Evolutionary conservation across 2,329 filamentous ascomycete genomes (phyloP), one percentile per base, ranked within the genome.

Genomic region (Escovopsis weberi): DNA sequence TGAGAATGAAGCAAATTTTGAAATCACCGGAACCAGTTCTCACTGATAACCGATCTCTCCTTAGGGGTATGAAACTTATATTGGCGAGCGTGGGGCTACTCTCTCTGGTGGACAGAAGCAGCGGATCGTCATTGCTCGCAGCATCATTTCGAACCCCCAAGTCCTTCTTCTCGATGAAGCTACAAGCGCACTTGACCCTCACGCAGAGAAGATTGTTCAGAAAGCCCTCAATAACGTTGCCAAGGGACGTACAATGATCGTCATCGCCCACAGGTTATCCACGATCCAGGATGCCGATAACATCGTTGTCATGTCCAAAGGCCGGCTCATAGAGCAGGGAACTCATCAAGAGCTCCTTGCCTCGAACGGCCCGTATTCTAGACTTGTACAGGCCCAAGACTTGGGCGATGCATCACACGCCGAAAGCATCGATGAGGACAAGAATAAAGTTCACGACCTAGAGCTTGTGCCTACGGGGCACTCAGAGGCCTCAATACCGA

Each of bases 151-250:
- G 19, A 64, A 78, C 43, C 78, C 79, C 0, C 65, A 65, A 3
- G 74, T 84, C 37, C 61, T 84, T 0, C 70, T 84, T 28, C 63
- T 84, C 1, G 80, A 85, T 48, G 80, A 85, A 55, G 80, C 80
- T 2, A 84, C 80, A 0, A 78, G 72, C 39, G 75, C 79, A 1
- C 54, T 69, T 9, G 64, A 69, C 36, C 61, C 64, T 2, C 61
- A 62, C 11, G 61, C 67, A 3, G 66, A 70, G 41, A 61, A 64
- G 26, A 64, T 72, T 19, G 75, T 79, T 0, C 74, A 79, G 47
- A 57, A 64, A 40, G 74, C 74, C 0, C 62, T 79, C 18, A 69
- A 73, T 47, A 67, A 69, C 6, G 61, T 61, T 7, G 73, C 74
- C 2, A 63, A 67, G 37, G 69, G 70, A 23, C 66, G 78, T 15